Evolutionary conservation across 306 rosid species (phyloP).

Genomic region (Rosa persica): DNA sequence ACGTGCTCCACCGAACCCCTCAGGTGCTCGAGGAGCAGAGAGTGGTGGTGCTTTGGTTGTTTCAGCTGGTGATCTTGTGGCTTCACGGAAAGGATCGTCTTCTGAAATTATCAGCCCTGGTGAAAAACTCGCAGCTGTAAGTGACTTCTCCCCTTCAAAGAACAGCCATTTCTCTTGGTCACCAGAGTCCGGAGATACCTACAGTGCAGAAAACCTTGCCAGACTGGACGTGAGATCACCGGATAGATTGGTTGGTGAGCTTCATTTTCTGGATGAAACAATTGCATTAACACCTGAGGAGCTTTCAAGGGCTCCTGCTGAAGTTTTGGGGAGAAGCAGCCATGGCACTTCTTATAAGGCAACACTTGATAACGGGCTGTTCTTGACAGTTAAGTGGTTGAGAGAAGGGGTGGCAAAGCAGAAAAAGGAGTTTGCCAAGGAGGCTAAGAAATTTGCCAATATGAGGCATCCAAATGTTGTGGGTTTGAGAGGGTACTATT

Average conservation of each 20-base stretch:
- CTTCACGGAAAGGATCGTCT: conserved; percentile 71
- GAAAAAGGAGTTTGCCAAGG: conserved; percentile 95
- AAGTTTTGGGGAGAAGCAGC: conserved; percentile 95
- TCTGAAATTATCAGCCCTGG: conserved; percentile 67
- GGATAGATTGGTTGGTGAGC: conserved; percentile 84
- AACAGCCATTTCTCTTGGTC: conserved; percentile 87
- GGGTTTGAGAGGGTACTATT: conserved; percentile 90
- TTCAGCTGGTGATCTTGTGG: conserved; percentile 80
- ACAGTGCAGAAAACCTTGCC: conserved; percentile 63
- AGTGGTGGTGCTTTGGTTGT: conserved; percentile 66
- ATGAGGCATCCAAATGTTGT: conserved; percentile 96
- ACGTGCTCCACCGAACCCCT: conserved; percentile 46
- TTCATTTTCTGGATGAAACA: conserved; percentile 87
- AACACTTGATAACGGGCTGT: conserved; percentile 73
- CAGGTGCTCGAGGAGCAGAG: conserved; percentile 49
- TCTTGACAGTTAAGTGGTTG: conserved; percentile 96
- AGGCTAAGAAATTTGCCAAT: conserved; percentile 91
- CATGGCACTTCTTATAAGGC: conserved; percentile 98
- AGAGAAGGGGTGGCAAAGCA: conserved; percentile 98
- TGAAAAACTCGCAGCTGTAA: conserved; percentile 57
- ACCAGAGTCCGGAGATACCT: conserved; percentile 83
- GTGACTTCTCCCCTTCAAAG: conserved; percentile 86
- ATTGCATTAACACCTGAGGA: conserved; percentile 82
- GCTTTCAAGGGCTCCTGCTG: conserved; percentile 95
- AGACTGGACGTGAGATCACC: conserved; percentile 87